Evolutionary conservation across 257 asterid species (phyloP).

Genomic region (Solanum etuberosum): DNA sequence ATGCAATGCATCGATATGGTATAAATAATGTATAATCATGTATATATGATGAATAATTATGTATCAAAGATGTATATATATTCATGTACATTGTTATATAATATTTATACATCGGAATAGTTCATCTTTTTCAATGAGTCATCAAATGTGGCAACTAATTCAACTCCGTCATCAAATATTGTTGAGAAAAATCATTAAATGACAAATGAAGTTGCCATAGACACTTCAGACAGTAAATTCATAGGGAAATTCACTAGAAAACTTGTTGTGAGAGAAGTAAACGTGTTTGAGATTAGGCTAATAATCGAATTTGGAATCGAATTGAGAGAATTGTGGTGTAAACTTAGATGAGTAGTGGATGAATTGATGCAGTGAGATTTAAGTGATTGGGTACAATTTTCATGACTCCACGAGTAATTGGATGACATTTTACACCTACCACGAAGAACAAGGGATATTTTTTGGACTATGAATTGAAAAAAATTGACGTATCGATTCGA

Average conservation of each 20-base stretch:
- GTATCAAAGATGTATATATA: not conserved
- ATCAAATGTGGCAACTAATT: slow-evolving; percentile 13
- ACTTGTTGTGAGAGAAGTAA: slow-evolving; percentile 16
- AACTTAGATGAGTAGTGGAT: slow-evolving; percentile 14
- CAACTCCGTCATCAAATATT: slow-evolving; percentile 15
- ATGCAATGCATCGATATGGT: not conserved
- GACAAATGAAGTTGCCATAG: slow-evolving; percentile 17
- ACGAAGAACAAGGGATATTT: slow-evolving; percentile 2
- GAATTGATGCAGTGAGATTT: slow-evolving; percentile 11
- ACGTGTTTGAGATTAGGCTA: slow-evolving; percentile 18
- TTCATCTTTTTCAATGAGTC: not conserved
- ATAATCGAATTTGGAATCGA: slow-evolving; percentile 1
- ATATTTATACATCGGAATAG: too few species aligned
- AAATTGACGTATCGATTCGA: slow-evolving; percentile 5
- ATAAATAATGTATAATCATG: not conserved
- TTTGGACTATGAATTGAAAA: slow-evolving; percentile 11
- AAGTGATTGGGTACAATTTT: slow-evolving; percentile 15
- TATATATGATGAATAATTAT: not conserved
- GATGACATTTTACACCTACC: not conserved
- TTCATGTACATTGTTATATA: too few species aligned
- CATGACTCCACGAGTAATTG: slow-evolving; percentile 2
- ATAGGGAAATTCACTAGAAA: slow-evolving; percentile 14
- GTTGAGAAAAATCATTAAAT: slow-evolving; percentile 8
- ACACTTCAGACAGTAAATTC: not conserved
- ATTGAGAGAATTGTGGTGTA: slow-evolving; percentile 15